phyloP scores from a whole-genome alignment of 352 stramenopile species.

The Thalassiosira livingstoniorum region DNA sequence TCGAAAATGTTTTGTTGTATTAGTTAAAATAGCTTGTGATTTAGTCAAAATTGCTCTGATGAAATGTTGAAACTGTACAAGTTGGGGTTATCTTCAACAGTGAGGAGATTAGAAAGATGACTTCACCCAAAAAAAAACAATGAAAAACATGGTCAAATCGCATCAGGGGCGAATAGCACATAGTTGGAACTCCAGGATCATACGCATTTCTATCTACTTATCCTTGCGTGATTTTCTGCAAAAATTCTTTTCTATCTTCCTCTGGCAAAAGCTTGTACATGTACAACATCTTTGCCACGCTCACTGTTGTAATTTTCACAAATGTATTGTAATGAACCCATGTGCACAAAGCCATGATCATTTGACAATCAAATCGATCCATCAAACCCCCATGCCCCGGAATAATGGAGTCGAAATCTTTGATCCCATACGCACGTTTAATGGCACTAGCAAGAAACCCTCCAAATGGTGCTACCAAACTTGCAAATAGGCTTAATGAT shows the following conservation, averaged over 20 bases:
- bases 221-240: slow-evolving; percentile 64
- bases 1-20: too few relatives aligned
- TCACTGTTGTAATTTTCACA: slow-evolving; percentile 87
- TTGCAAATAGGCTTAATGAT: slow-evolving; percentile 96
- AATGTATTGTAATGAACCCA: slow-evolving; percentile 98
- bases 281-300: slow-evolving; percentile 82
- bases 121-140: too few relatives aligned
- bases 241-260: slow-evolving; percentile 75
- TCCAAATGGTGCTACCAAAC: slow-evolving; percentile 97
- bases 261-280: slow-evolving; percentile 78
- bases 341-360: slow-evolving; percentile 94
- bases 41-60: too few relatives aligned
- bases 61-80: too few relatives aligned
- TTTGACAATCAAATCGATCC: slow-evolving; percentile 98
- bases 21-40: too few relatives aligned
- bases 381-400: slow-evolving; percentile 97
- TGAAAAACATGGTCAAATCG: too few relatives aligned
- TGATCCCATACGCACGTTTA: slow-evolving; percentile 98
- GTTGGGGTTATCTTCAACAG: too few relatives aligned
- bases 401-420: slow-evolving; percentile 99
- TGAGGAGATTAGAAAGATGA: too few relatives aligned
- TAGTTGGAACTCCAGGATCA: too few relatives aligned
- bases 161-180: too few relatives aligned
- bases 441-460: slow-evolving; percentile 98
- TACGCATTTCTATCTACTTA: too few relatives aligned